Conservation (phyloP, 1,139 yeast species). For the Saccharomycopsis crataegensis region DNA sequence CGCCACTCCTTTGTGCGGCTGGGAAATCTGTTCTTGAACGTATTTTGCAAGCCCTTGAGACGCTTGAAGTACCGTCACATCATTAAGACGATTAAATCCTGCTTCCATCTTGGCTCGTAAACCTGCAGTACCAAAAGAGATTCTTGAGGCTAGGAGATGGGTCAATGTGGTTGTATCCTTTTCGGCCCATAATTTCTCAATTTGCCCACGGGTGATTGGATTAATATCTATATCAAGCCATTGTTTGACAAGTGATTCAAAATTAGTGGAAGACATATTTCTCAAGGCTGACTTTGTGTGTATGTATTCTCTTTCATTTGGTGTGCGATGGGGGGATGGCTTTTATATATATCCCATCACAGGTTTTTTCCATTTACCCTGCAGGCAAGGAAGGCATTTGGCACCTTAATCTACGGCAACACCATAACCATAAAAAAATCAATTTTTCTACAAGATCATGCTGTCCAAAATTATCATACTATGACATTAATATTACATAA, state of each 20-base stretch:
- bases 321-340: background rate
- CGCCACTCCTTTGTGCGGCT: slow-evolving; percentile 37
- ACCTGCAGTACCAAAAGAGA: slow-evolving; percentile 93
- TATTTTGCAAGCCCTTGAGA: slow-evolving; percentile 83
- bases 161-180: slow-evolving; percentile 40
- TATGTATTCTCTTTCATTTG: background rate
- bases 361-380: background rate
- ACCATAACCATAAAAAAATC: background rate
- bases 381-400: background rate
- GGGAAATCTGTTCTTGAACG: slow-evolving; percentile 22
- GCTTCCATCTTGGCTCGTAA: slow-evolving; percentile 83
- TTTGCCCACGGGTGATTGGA: slow-evolving; percentile 48
- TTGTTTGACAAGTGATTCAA: slow-evolving; percentile 31
- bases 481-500: background rate
- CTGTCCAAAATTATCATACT: too few relatives aligned
- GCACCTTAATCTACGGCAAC: background rate
- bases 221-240: slow-evolving; percentile 49
- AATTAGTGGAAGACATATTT: background rate
- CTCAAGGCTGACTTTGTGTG: background rate
- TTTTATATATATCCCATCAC: background rate
- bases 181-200: slow-evolving; percentile 36
- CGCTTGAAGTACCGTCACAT: slow-evolving; percentile 83
- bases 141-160: slow-evolving; percentile 36
- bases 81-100: slow-evolving; percentile 85
- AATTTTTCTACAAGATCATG: background rate